Conservation (phyloP, 768 basidiomycete species). For the Pisolithus marmoratus region DNA sequence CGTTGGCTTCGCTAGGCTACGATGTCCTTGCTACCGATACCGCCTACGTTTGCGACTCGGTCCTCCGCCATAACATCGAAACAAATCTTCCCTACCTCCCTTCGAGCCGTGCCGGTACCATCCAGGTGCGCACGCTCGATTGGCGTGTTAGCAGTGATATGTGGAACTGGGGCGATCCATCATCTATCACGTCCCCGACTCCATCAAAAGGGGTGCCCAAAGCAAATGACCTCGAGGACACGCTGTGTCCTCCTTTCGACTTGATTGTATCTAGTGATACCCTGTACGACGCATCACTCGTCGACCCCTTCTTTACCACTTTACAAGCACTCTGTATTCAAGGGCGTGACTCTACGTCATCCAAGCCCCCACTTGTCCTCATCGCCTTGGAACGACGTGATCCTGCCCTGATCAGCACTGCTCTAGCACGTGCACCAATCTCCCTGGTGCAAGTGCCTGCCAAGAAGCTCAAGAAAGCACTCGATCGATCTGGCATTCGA, state of each 20-base stretch:
- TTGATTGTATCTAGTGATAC: constrained; percentile 83
- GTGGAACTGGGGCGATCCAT: constrained; percentile 47
- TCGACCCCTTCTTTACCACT: constrained; percentile 65
- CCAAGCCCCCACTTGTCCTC: constrained; percentile 22
- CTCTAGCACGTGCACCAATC: constrained; percentile 60
- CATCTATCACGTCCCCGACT: constrained; percentile 31
- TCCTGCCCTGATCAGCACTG: constrained; percentile 51
- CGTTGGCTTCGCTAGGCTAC: constrained; percentile 64
- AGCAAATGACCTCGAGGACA: constrained; percentile 3
- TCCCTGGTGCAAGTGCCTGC: constrained; percentile 50
- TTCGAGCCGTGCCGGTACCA: constrained; percentile 33
- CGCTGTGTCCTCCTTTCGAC: constrained; percentile 57
- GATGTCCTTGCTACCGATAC: constrained; percentile 76
- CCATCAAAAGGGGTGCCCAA: constrained; percentile 12
- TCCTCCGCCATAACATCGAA: constrained; percentile 58
- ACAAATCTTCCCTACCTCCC: constrained; percentile 35
- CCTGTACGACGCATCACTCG: constrained; percentile 57
- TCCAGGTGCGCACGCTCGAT: constrained; percentile 63
- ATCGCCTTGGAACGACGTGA: constrained; percentile 75
- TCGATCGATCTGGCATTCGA: constrained; percentile 49
- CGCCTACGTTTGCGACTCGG: constrained; percentile 52
- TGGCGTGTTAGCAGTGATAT: constrained; percentile 54
- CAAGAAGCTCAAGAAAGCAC: constrained; percentile 52
- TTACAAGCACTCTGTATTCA: constrained; percentile 42
- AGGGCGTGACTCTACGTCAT: not conserved